Base-by-base conservation (phyloP, 345 rosid genomes). In the Diplotaxis tenuifolia region DNA sequence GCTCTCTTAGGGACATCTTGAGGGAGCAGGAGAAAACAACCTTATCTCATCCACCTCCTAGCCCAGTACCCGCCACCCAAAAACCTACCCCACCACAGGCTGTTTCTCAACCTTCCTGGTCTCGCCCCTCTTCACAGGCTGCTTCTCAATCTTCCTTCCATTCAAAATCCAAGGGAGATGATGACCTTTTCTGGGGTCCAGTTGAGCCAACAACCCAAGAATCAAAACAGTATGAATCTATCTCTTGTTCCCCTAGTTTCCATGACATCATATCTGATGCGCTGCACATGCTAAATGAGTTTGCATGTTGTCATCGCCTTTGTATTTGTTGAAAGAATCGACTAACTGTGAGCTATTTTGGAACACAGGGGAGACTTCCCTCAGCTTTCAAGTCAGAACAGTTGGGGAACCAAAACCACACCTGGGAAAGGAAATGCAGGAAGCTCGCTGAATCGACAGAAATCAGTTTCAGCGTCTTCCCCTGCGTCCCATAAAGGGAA, bases 171-270 rank as follows among this genome's bases (percentile, higher is more conserved):
- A 86, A 82, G 75, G 97, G 75, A 63, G 97, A 95, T 59, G 99
- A 90, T 65, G 97, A 95, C 76, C 85, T 95, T 34, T 95, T 95
- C 78, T 95, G 98, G 97, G 99, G 99, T 38, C 97, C 99, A 10
- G 18, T 82, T 71, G 97, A 89, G 74, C 96, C 87, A 56, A 84
- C 91, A 47, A 86, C 81, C 81, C 91, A 85, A 75, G 96, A 87
- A 59, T 47, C 86, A 25, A 91, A 88, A 74, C 88, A 83, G 98
- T 94, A 88, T 28, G 90, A 56, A 29, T 22, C 65, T 68, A 7
- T 59, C 70, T 59, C 55, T 73, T 62, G n/a, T 60, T 67, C 45
- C 59, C 54, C 22, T 15, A 62, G 25, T 56, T 49, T 71, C 27
- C 52, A 11, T 56, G 32, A 50, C 21, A n/a, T 38, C 4, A 45